phyloP scores from a whole-genome alignment of 148 eudicot species.

The Persicaria tinctoria region DNA sequence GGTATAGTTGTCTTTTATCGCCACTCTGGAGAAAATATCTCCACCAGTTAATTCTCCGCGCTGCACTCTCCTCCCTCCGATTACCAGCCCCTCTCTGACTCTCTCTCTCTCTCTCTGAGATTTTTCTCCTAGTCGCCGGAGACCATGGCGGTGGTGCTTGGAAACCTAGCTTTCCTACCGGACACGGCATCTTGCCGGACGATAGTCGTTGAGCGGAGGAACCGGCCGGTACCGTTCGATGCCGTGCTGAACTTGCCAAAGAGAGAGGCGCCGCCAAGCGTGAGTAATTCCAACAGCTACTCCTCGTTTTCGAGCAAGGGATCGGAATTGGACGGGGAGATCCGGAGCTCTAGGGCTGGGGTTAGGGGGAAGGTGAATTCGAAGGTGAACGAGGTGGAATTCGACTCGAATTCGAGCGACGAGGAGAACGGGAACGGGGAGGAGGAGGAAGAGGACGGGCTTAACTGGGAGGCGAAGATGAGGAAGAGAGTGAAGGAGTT shows the following conservation, averaged over 20 bases:
- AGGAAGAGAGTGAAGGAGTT: conserved; percentile 72
- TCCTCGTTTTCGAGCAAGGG: conserved; percentile 14
- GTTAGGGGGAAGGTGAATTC: conserved; percentile 22
- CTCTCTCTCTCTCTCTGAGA: conserved; percentile 5
- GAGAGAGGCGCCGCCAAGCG: conserved; percentile 29
- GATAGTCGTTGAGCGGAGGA: conserved; percentile 30
- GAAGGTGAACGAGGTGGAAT: conserved; percentile 46
- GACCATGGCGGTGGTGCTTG: conserved; percentile 56
- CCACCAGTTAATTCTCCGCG: conserved; percentile 4
- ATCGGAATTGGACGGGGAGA: conserved; percentile 26
- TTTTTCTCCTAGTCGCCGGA: conserved; percentile 9
- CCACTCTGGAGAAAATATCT: conserved; percentile 5
- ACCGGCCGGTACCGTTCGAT: conserved; percentile 50
- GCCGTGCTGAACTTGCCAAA: conserved; percentile 42
- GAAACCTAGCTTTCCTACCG: conserved; percentile 49
- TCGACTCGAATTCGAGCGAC: conserved; percentile 48
- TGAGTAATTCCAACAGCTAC: conserved; percentile 7
- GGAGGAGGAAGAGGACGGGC: conserved; percentile 25
- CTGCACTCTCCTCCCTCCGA: background rate
- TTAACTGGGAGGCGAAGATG: conserved; percentile 82
- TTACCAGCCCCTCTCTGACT: background rate
- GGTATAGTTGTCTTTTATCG: background rate
- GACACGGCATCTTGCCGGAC: conserved; percentile 40
- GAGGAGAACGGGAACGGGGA: conserved; percentile 54
- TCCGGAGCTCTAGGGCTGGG: conserved; percentile 17